phyloP scores from a whole-genome alignment of 202 grass and related monocot species.

The Saccharum hybrid region DNA sequence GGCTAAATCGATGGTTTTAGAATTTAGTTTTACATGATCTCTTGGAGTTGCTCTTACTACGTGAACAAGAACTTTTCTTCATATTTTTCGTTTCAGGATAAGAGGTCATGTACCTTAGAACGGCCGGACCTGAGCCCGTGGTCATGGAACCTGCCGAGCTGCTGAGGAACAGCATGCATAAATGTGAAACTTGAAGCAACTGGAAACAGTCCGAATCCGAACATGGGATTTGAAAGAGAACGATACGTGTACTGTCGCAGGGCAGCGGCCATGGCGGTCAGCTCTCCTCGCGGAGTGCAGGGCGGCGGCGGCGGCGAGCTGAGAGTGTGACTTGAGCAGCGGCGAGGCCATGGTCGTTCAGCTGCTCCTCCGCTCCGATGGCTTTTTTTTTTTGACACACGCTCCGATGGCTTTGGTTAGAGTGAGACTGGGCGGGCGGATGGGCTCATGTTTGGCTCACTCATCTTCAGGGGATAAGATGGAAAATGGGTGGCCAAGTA shows the following conservation, averaged over 20 bases:
- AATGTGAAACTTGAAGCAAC: constrained; percentile 10
- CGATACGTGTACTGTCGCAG: constrained; percentile 16
- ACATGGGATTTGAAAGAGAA: constrained; percentile 35
- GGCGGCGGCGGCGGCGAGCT: constrained; percentile 48
- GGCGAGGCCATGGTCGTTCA: constrained; percentile 60
- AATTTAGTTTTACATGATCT: too few species aligned
- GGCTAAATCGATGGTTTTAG: too few species aligned
- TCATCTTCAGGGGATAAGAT: constrained; percentile 45
- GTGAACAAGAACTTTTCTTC: not conserved
- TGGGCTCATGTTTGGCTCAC: not conserved
- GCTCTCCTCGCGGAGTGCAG: constrained; percentile 27
- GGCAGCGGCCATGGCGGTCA: constrained; percentile 35
- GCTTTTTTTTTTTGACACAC: too few species aligned
- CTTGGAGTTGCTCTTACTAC: too few species aligned
- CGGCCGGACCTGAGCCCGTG: not conserved
- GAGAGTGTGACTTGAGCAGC: constrained; percentile 54
- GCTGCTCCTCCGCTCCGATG: not conserved
- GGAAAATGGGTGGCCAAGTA: constrained; percentile 29
- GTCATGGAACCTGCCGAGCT: constrained; percentile 34
- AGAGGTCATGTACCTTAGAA: not conserved
- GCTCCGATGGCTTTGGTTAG: not conserved
- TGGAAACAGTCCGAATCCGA: not conserved
- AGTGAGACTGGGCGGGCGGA: not conserved
- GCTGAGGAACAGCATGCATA: not conserved
- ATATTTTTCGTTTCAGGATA: not conserved